Conservation (phyloP, 1,284 basidiomycete genomes). For the Tilletia setariae region DNA sequence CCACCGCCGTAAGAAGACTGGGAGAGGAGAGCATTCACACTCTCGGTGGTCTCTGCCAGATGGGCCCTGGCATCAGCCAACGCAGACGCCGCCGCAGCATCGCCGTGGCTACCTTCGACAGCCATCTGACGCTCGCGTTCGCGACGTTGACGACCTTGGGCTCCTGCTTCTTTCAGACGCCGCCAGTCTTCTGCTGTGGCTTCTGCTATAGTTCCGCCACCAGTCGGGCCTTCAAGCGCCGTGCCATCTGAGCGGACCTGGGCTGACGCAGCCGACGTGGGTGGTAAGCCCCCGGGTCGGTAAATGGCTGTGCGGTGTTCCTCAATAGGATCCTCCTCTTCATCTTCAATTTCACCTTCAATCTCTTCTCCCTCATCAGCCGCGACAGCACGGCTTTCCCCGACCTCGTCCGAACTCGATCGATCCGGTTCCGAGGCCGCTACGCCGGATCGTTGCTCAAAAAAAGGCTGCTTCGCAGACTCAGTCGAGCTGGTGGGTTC, state of each 20-base stretch:
- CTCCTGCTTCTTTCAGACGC: constrained; percentile 41
- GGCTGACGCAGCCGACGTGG: too few species aligned
- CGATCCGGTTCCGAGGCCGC: constrained; percentile 15
- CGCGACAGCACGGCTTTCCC: not conserved
- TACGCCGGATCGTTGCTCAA: constrained; percentile 16
- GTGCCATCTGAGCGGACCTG: not conserved
- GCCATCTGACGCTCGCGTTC: constrained; percentile 22
- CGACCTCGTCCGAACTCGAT: constrained; percentile 6
- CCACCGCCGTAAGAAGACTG: not conserved
- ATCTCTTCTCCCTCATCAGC: constrained; percentile 8
- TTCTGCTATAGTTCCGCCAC: not conserved
- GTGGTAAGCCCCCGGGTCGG: constrained; percentile 25
- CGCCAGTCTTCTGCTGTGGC: constrained; percentile 38
- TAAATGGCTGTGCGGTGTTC: constrained; percentile 45
- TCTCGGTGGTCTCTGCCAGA: constrained; percentile 35
- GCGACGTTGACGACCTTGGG: constrained; percentile 33
- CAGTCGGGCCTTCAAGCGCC: not conserved
- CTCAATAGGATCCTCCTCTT: constrained; percentile 31
- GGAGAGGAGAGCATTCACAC: constrained; percentile 26
- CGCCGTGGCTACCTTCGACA: not conserved
- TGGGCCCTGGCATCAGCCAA: constrained; percentile 9
- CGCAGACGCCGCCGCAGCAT: not conserved
- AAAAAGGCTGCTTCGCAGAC: not conserved
- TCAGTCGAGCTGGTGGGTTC: too few species aligned
- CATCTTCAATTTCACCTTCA: constrained; percentile 14